Conservation (phyloP, 345 rosid genomes). For the Populus alba region DNA sequence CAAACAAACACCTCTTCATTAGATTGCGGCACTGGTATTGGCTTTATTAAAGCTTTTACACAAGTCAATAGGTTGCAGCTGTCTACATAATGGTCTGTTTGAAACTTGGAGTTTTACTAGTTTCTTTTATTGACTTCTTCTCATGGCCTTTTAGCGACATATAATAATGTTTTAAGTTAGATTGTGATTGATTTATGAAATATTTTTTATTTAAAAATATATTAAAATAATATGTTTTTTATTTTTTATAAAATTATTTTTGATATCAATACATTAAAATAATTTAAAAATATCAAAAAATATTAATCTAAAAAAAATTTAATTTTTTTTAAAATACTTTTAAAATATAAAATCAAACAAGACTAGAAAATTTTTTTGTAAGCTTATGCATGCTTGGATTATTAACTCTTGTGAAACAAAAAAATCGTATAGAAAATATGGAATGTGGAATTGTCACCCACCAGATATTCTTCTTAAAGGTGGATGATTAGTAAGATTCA, state of each 20-base stretch:
- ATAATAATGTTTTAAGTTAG: too few relatives aligned
- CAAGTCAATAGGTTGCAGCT: not conserved
- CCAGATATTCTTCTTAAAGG: not conserved
- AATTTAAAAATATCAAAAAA: too few relatives aligned
- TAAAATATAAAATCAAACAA: too few relatives aligned
- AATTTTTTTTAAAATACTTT: too few relatives aligned
- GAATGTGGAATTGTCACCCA: not conserved
- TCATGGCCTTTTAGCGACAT: not conserved
- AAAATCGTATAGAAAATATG: too few relatives aligned
- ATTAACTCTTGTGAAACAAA: not conserved
- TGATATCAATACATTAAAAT: too few relatives aligned
- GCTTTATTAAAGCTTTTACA: not conserved
- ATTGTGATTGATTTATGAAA: too few relatives aligned
- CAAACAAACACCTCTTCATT: not conserved
- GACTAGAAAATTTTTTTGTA: too few relatives aligned
- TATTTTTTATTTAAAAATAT: too few relatives aligned
- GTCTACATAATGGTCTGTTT: not conserved
- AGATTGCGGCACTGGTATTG: slow-evolving; percentile 9
- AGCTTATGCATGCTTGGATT: not conserved
- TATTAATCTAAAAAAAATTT: too few relatives aligned
- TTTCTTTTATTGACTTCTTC: not conserved
- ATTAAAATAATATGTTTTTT: too few relatives aligned
- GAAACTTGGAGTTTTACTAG: not conserved
- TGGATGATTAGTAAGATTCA: not conserved
- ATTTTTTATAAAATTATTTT: too few relatives aligned